These are phyloP conservation scores for Fraxinus latifolia DNA, from an alignment of 305 asterid species.

Conservation along the genomic window DNA sequence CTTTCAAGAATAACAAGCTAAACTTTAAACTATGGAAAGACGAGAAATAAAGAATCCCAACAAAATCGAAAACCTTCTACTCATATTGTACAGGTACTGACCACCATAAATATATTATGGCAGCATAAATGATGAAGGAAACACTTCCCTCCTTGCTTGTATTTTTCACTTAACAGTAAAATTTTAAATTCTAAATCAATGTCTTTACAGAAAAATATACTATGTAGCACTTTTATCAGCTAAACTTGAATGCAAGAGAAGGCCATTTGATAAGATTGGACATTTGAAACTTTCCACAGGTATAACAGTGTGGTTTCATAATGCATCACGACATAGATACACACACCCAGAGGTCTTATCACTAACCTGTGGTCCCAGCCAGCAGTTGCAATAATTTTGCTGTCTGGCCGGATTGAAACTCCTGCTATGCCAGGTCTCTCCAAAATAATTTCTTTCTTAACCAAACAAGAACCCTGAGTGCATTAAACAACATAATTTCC, in stretches of 20 bases:
- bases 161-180: neutral
- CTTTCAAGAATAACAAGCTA: neutral
- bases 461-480: slow-evolving; percentile 56
- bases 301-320: neutral
- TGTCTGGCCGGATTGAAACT: slow-evolving; percentile 63
- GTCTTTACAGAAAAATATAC: neutral
- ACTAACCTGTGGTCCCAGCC: slow-evolving; percentile 81
- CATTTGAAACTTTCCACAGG: neutral
- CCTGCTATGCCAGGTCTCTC: slow-evolving; percentile 76
- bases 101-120: neutral
- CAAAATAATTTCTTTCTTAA: slow-evolving; percentile 63
- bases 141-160: neutral
- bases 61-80: neutral
- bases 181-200: neutral
- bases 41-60: neutral
- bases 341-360: neutral
- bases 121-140: neutral
- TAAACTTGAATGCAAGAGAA: neutral
- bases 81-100: neutral
- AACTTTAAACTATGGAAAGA: neutral
- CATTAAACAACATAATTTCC: neutral
- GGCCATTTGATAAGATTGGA: neutral
- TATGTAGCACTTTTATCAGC: neutral
- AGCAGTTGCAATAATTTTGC: slow-evolving; percentile 70
- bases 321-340: neutral